Evolutionary conservation across 306 rosid species (phyloP).

Genomic region (Trichosanthes cucumerina): DNA sequence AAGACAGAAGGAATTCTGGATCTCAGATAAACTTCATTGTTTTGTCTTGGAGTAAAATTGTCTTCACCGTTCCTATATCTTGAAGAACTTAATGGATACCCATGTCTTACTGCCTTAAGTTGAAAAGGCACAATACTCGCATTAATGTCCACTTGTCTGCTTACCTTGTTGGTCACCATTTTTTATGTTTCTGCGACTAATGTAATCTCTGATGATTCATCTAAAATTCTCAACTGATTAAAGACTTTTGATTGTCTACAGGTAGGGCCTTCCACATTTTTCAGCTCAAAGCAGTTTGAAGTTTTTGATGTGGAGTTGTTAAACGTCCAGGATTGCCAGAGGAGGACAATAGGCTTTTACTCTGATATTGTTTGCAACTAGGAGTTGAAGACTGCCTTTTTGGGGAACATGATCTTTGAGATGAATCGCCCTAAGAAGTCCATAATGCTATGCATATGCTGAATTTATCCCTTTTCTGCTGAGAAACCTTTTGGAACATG

Average conservation of each 20-base stretch:
- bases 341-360: conserved; percentile 84
- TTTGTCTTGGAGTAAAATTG: not conserved
- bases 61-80: not conserved
- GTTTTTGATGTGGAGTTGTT: conserved; percentile 86
- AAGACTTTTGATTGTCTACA: conserved; percentile 24
- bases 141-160: not conserved
- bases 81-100: not conserved
- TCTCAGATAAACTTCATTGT: not conserved
- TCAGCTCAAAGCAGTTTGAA: conserved; percentile 91
- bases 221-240: conserved; percentile 1
- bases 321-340: conserved; percentile 62
- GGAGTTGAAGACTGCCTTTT: not conserved
- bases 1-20: conserved; percentile 2
- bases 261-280: conserved; percentile 98
- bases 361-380: conserved; percentile 73
- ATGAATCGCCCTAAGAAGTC: not conserved
- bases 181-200: not conserved
- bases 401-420: not conserved
- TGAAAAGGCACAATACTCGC: not conserved
- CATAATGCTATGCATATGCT: not conserved
- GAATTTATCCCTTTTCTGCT: not conserved
- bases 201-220: not conserved
- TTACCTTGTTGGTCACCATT: not conserved
- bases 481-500: not conserved
- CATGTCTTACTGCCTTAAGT: not conserved